phyloP scores from a whole-genome alignment of 2,329 filamentous ascomycete genomes.

The Neurospora sp. region DNA sequence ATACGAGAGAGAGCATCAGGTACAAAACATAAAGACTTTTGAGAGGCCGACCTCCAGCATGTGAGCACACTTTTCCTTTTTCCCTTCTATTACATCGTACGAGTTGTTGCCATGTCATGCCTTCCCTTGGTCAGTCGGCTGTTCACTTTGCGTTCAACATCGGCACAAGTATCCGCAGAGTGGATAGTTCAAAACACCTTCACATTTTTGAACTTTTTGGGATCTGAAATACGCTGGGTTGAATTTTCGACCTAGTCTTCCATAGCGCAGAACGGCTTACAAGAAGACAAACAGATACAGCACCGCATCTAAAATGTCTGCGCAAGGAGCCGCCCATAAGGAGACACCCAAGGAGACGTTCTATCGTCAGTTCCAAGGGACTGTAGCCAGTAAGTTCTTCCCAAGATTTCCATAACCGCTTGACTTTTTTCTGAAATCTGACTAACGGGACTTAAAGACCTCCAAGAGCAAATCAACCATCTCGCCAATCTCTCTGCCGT shows the following conservation, averaged over 20 bases:
- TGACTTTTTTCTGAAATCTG: background rate
- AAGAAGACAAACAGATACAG: background rate
- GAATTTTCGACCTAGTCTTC: background rate
- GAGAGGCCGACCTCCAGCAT: background rate
- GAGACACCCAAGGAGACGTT: slow-evolving; percentile 60
- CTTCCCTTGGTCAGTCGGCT: background rate
- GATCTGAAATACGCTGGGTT: background rate
- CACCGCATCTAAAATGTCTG: background rate
- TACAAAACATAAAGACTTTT: background rate
- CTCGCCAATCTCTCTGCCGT: slow-evolving; percentile 53
- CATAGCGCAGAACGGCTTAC: slow-evolving; percentile 2
- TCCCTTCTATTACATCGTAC: background rate
- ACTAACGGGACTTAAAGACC: slow-evolving; percentile 36
- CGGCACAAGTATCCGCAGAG: background rate
- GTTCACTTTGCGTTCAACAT: background rate
- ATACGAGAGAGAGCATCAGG: background rate
- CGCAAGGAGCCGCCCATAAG: background rate
- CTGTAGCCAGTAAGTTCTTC: slow-evolving; percentile 52
- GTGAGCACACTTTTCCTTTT: background rate
- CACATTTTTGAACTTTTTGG: background rate
- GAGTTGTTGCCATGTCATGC: background rate
- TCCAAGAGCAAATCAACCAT: slow-evolving; percentile 66
- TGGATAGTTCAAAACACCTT: background rate
- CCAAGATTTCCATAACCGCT: background rate
- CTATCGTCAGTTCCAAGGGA: slow-evolving; percentile 72